Conservation (phyloP, 495 filamentous ascomycete species). For the Penicillium diatomitis region DNA sequence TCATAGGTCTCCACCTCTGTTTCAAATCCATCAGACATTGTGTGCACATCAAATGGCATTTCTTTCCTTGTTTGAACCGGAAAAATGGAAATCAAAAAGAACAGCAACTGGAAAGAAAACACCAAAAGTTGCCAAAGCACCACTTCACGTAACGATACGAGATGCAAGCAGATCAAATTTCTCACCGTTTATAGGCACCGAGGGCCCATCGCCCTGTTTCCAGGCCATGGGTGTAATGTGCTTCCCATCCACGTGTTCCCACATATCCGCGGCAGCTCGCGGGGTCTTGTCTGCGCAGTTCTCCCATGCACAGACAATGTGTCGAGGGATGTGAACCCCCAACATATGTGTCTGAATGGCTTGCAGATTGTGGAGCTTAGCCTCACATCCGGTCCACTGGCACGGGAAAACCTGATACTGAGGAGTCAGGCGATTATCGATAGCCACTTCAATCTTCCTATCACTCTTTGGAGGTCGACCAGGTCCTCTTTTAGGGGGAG, state of each 20-base stretch:
- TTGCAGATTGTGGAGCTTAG: constrained; percentile 66
- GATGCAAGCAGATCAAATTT: constrained; percentile 16
- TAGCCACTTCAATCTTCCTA: constrained; percentile 6
- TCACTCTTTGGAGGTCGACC: constrained; percentile 10
- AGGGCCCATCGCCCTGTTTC: constrained; percentile 59
- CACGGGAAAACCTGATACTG: constrained; percentile 47
- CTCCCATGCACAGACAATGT: constrained; percentile 27
- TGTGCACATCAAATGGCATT: too few relatives aligned
- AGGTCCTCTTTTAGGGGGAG: constrained; percentile 1
- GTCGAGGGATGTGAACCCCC: constrained; percentile 39
- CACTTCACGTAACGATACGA: not conserved
- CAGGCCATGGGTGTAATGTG: constrained; percentile 55
- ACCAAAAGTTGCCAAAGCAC: not conserved
- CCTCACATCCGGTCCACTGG: constrained; percentile 54
- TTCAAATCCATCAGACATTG: constrained; percentile 9
- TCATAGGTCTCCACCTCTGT: not conserved
- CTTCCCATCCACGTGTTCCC: constrained; percentile 47
- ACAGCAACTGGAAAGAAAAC: too few relatives aligned
- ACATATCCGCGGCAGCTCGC: constrained; percentile 36
- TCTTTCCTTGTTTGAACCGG: too few relatives aligned
- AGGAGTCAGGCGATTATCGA: constrained; percentile 1
- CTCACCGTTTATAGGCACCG: constrained; percentile 40
- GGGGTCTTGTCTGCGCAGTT: constrained; percentile 16
- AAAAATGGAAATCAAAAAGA: too few relatives aligned
- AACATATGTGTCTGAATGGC: constrained; percentile 59